These are phyloP conservation scores for Cenchrus americanus DNA, from an alignment of 176 grass and related monocot species.

Conservation along the genomic window DNA sequence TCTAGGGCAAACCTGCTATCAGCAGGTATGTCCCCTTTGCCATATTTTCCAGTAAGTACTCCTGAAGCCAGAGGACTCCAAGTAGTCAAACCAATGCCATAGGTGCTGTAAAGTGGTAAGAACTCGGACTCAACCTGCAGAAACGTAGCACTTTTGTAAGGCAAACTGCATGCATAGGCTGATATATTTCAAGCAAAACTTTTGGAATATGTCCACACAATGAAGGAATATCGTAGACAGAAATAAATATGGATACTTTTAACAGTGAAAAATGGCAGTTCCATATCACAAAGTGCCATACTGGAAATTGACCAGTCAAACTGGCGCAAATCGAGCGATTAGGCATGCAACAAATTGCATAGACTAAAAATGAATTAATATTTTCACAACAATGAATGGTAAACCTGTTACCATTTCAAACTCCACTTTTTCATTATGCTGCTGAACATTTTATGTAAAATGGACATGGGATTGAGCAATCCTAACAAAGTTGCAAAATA, in stretches of 20 bases:
- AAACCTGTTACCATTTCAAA: background rate
- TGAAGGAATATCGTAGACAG: background rate
- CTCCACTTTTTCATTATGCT: background rate
- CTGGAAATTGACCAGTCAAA: background rate
- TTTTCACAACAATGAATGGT: background rate
- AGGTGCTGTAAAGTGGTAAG: slow-evolving; percentile 76
- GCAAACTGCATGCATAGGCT: background rate
- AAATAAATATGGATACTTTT: background rate
- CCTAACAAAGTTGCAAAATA: background rate
- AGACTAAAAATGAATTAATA: background rate
- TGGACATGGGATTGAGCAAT: background rate
- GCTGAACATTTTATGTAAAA: background rate
- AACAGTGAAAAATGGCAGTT: background rate
- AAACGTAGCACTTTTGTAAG: slow-evolving; percentile 15
- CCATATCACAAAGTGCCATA: background rate
- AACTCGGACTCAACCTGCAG: slow-evolving; percentile 93
- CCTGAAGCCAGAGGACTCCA: slow-evolving; percentile 98
- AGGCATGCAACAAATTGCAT: background rate
- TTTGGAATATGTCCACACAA: background rate
- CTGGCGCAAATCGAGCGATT: background rate
- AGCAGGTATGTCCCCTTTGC: slow-evolving; percentile 67
- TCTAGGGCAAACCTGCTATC: slow-evolving; percentile 95
- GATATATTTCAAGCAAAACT: background rate
- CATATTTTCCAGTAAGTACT: slow-evolving; percentile 90
- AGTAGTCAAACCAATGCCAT: slow-evolving; percentile 91